Base-by-base conservation (phyloP, 495 filamentous ascomycete species). In the Tuber brumale region DNA sequence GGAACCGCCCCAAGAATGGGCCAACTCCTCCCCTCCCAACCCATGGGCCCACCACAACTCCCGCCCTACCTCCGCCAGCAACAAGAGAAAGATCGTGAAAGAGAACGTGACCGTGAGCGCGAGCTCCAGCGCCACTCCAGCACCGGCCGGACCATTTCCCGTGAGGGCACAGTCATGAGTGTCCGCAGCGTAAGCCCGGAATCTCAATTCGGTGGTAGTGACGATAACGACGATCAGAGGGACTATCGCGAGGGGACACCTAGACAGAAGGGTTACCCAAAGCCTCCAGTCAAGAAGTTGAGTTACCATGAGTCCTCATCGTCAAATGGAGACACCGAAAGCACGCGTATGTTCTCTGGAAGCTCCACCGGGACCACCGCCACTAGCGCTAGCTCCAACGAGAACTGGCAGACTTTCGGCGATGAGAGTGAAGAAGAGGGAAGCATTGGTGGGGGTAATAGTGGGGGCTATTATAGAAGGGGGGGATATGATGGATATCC, bases 131-230 rank as follows among this genome's bases (percentile, higher is more conserved):
- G 57, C 31, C 27, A 12, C 27, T 35, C 57, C 27, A 66, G 57
- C 31, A 35, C 27, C 1, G 27, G 57, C 31, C 27, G 57, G 31
- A 35, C 57, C 14, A 35, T 66, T 3, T 4, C 27, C 57, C 27
- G 27, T 35, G 57, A 66, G 35, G 57, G 57, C 14, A 35, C 57
- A 35, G 57, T 35, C 0, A 35, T 71, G 41, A 76, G 75, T n/a
- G 73, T 76, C 48, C 75, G 75, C 21, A 76, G 75, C 75, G 71
- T 76, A 19, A 57, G 42, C 35, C 75, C 75, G 1, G 46, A 44
- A 66, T 66, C 57, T 1, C 57, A 66, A 19, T 66, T 66, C 27
- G 27, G 57, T 0, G n/a, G 51, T 27, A 27, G 23, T n/a, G 51
- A 61, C 51, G 51, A 61, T 3, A 27, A n/a, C n/a, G 51, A 61